Evolutionary conservation across 2,329 filamentous ascomycete species (phyloP), one percentile per base, ranked within the genome.

Genomic region (Chrysoporthe cubensis): DNA sequence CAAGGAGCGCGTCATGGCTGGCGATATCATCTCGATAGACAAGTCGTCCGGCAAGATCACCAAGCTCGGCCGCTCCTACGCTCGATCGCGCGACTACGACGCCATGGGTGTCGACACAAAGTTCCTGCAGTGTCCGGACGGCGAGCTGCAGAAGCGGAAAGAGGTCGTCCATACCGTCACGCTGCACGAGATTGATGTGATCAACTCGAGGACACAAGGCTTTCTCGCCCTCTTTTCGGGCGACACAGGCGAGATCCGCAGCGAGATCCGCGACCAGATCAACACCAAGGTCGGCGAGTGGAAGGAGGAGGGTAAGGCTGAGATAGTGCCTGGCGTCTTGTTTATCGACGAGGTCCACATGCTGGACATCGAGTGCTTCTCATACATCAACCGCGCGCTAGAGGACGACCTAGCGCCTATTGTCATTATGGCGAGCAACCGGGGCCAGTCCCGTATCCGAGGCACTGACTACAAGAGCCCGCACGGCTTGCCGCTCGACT

Each of bases 281-380:
- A 97, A 99, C 83, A 97, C 93, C 73, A 99, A 99, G 81, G 94
- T 99, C 2, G 94, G 91, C 60, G 96, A 99, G 81, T 99, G 96
- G 96, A 97, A 97, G 81, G 96, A 99, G 80, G 96, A 99, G 81
- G 96, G 96, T 81, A 99, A 99, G 80, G 96, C 96, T 3, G 94
- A 97, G 81, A 98, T 99, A 65, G 94, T 99, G 0, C 96, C 96
- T 0, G 96, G 96, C 58, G 96, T 99, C 8, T 84, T 99, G 8
- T 99, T 99, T 84, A 97, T 99, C 75, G 96, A 99, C 76, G 96
- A 99, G 82, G 95, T 99, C 5, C 96, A 99, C 84, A 98, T 99
- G 95, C 91, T 99, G 67, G 96, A 99, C 78, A 97, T 98, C 72
- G 96, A 99, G 80, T 98, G 95, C 83, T 99, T 97, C 84, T 96